phyloP scores from a whole-genome alignment of 495 filamentous ascomycete genomes.

The Hyaloscypha variabilis region DNA sequence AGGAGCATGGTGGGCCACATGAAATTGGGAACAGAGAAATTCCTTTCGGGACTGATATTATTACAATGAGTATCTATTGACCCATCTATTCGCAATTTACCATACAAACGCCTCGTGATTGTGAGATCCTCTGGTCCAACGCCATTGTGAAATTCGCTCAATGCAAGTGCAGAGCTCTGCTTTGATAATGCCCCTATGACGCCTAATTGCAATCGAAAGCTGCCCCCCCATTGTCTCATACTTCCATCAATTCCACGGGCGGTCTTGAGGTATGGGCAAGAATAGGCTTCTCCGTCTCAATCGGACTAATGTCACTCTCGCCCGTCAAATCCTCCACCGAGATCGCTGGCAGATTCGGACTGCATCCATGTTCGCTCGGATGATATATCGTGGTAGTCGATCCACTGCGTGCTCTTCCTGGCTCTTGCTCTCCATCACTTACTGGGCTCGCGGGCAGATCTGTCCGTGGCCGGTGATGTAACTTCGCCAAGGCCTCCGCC shows the following conservation, averaged over 20 bases:
- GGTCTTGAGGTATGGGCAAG: slow-evolving; percentile 79
- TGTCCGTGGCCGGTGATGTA: slow-evolving; percentile 47
- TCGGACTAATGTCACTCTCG: slow-evolving; percentile 47
- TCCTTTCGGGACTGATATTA: background rate
- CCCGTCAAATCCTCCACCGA: slow-evolving; percentile 87
- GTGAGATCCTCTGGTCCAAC: slow-evolving; percentile 9
- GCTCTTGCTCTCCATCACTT: slow-evolving; percentile 22
- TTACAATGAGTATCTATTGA: slow-evolving; percentile 6
- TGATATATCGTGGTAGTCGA: slow-evolving; percentile 76
- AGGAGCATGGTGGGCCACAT: background rate
- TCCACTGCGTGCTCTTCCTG: slow-evolving; percentile 38
- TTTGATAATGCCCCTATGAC: background rate
- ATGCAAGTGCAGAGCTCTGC: slow-evolving; percentile 19
- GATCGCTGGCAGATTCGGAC: slow-evolving; percentile 82
- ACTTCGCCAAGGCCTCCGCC: slow-evolving; percentile 72
- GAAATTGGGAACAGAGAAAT: background rate
- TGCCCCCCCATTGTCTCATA: background rate
- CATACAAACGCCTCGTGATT: background rate
- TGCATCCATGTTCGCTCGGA: slow-evolving; percentile 72
- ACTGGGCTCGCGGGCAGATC: slow-evolving; percentile 29
- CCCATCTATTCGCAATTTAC: slow-evolving; percentile 1
- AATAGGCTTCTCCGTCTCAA: slow-evolving; percentile 55
- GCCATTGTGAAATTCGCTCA: slow-evolving; percentile 10
- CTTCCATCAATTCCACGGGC: slow-evolving; percentile 86
- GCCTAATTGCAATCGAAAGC: slow-evolving; percentile 1